Percentiles rank a stretch among this genome's conserved stretches.
These are phyloP conservation scores for Hanseniaspora jakobsenii DNA, from an alignment of 805 yeast genomes.

Conservation along the genomic window DNA sequence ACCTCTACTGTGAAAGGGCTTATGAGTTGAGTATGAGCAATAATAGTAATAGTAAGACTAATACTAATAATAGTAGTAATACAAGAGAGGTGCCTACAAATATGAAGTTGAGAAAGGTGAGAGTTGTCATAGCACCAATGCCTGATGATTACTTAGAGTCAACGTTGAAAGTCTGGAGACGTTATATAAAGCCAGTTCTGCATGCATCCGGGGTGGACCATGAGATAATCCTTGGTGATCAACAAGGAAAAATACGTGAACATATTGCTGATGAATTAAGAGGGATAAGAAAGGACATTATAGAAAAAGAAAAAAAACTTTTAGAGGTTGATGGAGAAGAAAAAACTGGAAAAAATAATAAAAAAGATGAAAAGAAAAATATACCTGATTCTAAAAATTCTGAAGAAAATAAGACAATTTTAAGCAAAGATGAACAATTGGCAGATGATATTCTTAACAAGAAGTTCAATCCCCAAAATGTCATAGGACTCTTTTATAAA, in stretches of 20 bases:
- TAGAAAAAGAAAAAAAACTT: neutral
- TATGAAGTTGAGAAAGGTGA: constrained; percentile 58
- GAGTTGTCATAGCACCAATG: constrained; percentile 88
- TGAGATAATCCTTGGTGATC: constrained; percentile 59
- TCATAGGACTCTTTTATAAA: constrained; percentile 48
- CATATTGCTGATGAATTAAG: constrained; percentile 76
- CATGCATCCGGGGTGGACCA: constrained; percentile 77
- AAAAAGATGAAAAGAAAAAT: no score
- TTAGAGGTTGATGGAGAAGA: neutral
- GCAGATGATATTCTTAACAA: constrained; percentile 24
- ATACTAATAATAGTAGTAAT: no score
- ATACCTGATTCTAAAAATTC: no score
- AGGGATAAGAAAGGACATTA: constrained; percentile 38
- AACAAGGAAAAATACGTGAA: constrained; percentile 81
- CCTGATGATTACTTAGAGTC: constrained; percentile 81
- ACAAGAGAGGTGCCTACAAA: constrained; percentile 36
- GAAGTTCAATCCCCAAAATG: constrained; percentile 34
- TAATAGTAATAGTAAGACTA: no score
- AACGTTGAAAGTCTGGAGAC: constrained; percentile 59
- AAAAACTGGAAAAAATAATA: neutral
- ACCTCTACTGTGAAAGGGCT: no score
- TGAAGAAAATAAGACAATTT: constrained; percentile 51
- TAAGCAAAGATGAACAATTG: constrained; percentile 20
- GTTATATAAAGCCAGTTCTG: constrained; percentile 73
- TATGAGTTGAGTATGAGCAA: no score